Percentiles rank a stretch among this genome's conserved stretches.
Evolutionary conservation across 108 stramenopile genomes (phyloP).

Genomic region (Skeletonema potamos): DNA sequence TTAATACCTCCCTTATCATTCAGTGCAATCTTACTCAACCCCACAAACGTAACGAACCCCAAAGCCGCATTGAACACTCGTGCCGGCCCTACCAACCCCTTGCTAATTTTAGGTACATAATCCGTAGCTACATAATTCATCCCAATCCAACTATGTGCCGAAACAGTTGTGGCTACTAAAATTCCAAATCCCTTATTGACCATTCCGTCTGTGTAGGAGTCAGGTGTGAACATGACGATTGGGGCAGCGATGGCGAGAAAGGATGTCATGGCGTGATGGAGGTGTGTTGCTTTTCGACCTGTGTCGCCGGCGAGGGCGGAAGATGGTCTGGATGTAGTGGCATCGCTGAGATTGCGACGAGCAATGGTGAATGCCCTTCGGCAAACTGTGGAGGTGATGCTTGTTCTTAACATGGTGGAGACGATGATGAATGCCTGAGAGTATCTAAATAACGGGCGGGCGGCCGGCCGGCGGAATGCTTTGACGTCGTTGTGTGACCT

Average conservation of each 20-base stretch:
- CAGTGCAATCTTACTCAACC: constrained; percentile 61
- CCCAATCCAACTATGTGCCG: constrained; percentile 88
- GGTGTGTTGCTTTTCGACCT: constrained; percentile 71
- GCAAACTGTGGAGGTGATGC: constrained; percentile 9
- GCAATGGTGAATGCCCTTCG: neutral
- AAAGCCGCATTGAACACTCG: constrained; percentile 73
- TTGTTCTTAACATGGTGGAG: neutral
- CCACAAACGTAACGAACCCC: constrained; percentile 62
- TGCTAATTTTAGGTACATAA: constrained; percentile 89
- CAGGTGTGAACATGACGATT: constrained; percentile 63
- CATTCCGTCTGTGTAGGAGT: constrained; percentile 54
- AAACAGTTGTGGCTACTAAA: constrained; percentile 64
- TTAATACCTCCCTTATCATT: constrained; percentile 72
- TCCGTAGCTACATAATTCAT: constrained; percentile 93
- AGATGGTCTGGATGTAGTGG: constrained; percentile 4
- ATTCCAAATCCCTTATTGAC: constrained; percentile 75
- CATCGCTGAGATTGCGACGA: constrained; percentile 26
- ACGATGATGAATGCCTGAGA: too few relatives aligned
- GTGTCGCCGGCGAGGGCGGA: constrained; percentile 71
- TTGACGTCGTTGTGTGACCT: too few relatives aligned
- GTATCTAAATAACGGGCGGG: neutral
- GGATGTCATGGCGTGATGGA: constrained; percentile 71
- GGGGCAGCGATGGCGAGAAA: constrained; percentile 68
- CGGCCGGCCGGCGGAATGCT: neutral
- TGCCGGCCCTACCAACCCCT: constrained; percentile 67